Conservation (phyloP, 2,329 filamentous ascomycete species). For the Ceratocystis alfenasii region DNA sequence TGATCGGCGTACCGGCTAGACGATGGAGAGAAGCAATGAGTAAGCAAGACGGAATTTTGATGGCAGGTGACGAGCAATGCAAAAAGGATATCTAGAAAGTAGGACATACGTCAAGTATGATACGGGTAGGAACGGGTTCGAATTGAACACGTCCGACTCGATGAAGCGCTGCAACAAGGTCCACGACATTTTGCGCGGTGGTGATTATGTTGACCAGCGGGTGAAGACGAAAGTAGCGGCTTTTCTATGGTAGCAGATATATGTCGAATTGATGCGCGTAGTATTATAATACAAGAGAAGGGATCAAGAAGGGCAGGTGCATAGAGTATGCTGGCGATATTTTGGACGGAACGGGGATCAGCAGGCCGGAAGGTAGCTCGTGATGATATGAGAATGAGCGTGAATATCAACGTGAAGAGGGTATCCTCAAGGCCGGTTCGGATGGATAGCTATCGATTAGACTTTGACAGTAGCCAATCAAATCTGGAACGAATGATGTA, state of each 20-base stretch:
- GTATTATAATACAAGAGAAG: background rate
- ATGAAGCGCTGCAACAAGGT: constrained; percentile 82
- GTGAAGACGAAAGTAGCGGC: background rate
- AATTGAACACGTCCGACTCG: constrained; percentile 88
- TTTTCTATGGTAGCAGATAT: background rate
- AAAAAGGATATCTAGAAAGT: too few relatives aligned
- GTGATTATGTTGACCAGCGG: background rate
- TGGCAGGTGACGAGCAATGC: background rate
- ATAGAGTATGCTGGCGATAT: background rate
- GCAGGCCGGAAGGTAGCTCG: background rate
- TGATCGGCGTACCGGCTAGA: constrained; percentile 74
- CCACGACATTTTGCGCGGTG: constrained; percentile 53
- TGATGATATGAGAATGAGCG: background rate
- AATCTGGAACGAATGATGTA: background rate
- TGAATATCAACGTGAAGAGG: background rate
- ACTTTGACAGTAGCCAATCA: background rate
- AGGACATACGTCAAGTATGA: constrained; percentile 70
- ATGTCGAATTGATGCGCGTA: background rate
- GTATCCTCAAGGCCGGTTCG: background rate
- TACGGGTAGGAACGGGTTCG: constrained; percentile 77
- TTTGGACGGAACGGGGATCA: background rate
- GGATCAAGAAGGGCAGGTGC: background rate
- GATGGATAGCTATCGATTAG: background rate
- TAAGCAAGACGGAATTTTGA: constrained; percentile 10
- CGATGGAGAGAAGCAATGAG: constrained; percentile 1